phyloP scores from a whole-genome alignment of 371 early-diverging fungal species.

The Actinomortierella wolfii region DNA sequence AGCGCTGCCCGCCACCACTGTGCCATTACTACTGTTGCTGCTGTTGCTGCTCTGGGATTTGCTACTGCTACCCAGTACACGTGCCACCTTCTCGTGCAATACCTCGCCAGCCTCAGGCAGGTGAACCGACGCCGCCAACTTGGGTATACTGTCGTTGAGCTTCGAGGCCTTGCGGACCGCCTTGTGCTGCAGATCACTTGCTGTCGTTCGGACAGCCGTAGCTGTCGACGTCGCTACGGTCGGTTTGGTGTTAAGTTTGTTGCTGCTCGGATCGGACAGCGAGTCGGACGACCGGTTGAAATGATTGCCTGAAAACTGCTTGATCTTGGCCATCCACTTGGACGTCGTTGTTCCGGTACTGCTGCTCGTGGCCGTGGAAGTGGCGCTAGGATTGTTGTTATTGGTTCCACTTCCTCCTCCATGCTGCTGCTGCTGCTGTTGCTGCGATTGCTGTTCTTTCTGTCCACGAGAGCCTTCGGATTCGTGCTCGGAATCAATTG shows the following conservation, averaged over 20 bases:
- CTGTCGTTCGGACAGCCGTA: constrained; percentile 31
- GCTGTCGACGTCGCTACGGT: constrained; percentile 43
- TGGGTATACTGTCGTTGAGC: neutral
- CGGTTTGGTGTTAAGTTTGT: constrained; percentile 40
- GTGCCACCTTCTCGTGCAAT: no score
- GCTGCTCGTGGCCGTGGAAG: constrained; percentile 6
- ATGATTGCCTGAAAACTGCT: constrained; percentile 37
- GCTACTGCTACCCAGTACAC: no score
- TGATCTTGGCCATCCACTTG: constrained; percentile 17
- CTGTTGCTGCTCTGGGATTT: no score
- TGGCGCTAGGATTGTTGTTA: constrained; percentile 8
- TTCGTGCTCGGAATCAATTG: no score
- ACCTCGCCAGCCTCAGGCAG: no score
- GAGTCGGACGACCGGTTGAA: constrained; percentile 17
- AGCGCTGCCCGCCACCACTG: no score
- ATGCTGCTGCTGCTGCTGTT: no score
- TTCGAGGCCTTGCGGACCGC: neutral
- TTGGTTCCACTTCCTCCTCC: constrained; percentile 2
- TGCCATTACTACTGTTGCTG: no score
- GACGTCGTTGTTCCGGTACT: constrained; percentile 8
- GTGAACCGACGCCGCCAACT: no score
- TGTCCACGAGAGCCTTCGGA: no score
- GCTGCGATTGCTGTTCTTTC: no score
- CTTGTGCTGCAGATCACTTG: constrained; percentile 2
- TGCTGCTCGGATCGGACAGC: constrained; percentile 7